phyloP scores from a whole-genome alignment of 108 stramenopile genomes.

The Cyclostephanos invisitatus region DNA sequence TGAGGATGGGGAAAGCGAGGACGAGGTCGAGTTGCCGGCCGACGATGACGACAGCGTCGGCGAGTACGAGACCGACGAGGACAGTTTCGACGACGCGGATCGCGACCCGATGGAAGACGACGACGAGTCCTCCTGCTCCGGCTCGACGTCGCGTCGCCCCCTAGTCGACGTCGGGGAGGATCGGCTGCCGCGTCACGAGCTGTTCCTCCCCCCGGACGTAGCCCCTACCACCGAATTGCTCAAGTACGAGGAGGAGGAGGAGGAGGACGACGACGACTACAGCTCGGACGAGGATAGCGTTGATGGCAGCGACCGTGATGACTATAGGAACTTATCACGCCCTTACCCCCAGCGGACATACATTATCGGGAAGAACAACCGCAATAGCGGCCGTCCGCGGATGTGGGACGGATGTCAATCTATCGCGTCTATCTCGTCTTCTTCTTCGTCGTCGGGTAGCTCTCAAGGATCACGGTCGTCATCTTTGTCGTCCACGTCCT shows the following conservation, averaged over 20 bases:
- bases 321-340: background rate
- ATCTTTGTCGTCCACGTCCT: background rate
- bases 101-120: conserved; percentile 1
- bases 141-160: background rate
- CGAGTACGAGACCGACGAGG: background rate
- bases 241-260: conserved; percentile 30
- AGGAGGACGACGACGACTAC: conserved; percentile 22
- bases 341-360: conserved; percentile 11
- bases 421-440: background rate
- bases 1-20: background rate
- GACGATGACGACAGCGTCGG: background rate
- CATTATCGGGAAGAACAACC: conserved; percentile 13
- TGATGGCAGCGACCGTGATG: conserved; percentile 7
- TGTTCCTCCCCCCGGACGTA: conserved; percentile 28
- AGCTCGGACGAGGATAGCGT: conserved; percentile 7
- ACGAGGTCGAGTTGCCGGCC: background rate
- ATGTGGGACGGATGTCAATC: conserved; percentile 23
- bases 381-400: conserved; percentile 15
- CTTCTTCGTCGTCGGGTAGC: background rate
- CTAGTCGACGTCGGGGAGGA: background rate
- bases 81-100: background rate
- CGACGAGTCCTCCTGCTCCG: conserved; percentile 1
- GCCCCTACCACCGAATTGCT: conserved; percentile 25
- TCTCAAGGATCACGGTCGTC: background rate
- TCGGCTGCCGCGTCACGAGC: conserved; percentile 14